Conservation (phyloP, 2,329 filamentous ascomycete genomes). For the Aspergillus sp. region DNA sequence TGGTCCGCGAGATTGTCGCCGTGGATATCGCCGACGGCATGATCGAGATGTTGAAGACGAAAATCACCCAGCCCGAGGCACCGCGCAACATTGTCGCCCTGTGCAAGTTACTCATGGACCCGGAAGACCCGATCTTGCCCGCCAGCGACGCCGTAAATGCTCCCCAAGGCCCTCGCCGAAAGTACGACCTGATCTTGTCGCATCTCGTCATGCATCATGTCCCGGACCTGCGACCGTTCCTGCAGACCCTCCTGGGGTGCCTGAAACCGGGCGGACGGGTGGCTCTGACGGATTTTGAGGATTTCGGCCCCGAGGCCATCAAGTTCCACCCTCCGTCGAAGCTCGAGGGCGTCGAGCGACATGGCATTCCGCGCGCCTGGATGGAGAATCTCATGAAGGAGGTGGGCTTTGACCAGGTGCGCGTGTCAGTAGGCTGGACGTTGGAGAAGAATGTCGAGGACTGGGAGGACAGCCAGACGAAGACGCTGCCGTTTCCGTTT, state of each 20-base stretch:
- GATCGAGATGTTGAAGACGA: conserved; percentile 51
- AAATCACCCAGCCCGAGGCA: conserved; percentile 34
- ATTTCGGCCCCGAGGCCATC: conserved; percentile 53
- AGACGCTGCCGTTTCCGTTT: conserved; percentile 44
- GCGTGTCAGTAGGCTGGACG: conserved; percentile 49
- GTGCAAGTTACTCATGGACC: conserved; percentile 48
- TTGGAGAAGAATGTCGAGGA: conserved; percentile 52
- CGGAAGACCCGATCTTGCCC: conserved; percentile 48
- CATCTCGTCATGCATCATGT: conserved; percentile 60
- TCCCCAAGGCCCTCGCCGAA: conserved; percentile 28
- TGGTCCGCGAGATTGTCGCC: conserved; percentile 50
- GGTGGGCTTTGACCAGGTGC: conserved; percentile 51
- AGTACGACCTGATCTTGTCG: conserved; percentile 53
- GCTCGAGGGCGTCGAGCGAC: conserved; percentile 55
- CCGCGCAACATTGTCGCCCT: conserved; percentile 48
- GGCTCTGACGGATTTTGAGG: conserved; percentile 58
- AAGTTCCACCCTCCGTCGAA: conserved; percentile 54
- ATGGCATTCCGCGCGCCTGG: conserved; percentile 48
- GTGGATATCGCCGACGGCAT: conserved; percentile 57
- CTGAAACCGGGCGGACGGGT: conserved; percentile 50
- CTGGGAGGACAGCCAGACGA: conserved; percentile 40
- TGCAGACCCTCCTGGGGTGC: conserved; percentile 48
- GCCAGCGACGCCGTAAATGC: conserved; percentile 28
- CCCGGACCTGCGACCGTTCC: conserved; percentile 42
- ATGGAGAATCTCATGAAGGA: conserved; percentile 46